Evolutionary conservation across 441 rosid genomes (phyloP), one percentile per base, ranked within the genome.

Genomic region (Bruguiera hainesii): DNA sequence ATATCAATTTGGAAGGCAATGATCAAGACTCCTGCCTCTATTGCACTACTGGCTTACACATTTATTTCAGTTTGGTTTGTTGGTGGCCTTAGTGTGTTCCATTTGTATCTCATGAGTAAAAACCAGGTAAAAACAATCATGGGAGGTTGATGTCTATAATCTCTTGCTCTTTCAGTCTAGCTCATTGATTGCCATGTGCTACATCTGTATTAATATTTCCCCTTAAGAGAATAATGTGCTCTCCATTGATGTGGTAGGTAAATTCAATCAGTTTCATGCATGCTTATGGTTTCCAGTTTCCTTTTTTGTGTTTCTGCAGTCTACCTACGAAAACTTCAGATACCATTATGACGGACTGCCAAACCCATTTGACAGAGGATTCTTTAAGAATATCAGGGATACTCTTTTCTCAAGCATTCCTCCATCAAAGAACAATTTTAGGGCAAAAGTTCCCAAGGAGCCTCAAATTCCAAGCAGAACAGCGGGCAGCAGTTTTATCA

Each of bases 31-130:
- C 99, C 99, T 29, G 96, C 97, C 64, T 96, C 99, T 64, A 85
- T 89, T 15, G 90, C 77, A 1, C 72, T 92, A 35, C 71, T 92
- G 58, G 59, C 85, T 69, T 90, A 92, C 81, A 77, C 88, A 56
- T 96, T 96, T 69, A 77, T 92, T 56, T 81, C 78, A 0, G 80
- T 90, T 75, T 96, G 99, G 99, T 92, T 95, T 77, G 99, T 96
- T 60, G 98, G 96, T 66, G 99, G 99, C n/a, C 88, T 96, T 48
- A 78, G 91, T 0, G 80, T 87, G 65, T 96, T 90, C 81, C 99
- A 96, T 77, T 78, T 85, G 65, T 96, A 96, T 76, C 89, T 96
- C 66, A 92, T 96, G 61, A 85, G 92, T 65, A 89, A 84, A 79
- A 96, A 96, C 79, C 98, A 96, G 91, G 99, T 95, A 73, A 71